These are phyloP conservation scores for Penicillium taxi DNA, from an alignment of 495 filamentous ascomycete genomes.

Conservation along the genomic window DNA sequence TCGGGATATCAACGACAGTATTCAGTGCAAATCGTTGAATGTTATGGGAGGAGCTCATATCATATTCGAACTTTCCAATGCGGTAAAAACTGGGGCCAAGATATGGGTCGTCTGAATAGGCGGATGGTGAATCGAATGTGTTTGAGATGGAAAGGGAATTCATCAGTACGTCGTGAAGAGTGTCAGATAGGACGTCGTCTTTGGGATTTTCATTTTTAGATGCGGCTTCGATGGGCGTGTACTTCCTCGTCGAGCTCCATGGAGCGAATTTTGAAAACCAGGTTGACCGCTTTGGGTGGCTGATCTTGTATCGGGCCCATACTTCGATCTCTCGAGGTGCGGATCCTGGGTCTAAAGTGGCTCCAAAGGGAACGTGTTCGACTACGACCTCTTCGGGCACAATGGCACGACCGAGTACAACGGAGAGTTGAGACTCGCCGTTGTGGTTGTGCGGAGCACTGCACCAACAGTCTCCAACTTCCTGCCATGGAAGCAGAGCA, in stretches of 20 bases:
- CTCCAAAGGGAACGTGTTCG: constrained; percentile 36
- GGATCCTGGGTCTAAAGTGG: constrained; percentile 22
- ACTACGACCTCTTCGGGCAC: constrained; percentile 42
- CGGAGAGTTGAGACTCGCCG: constrained; percentile 34
- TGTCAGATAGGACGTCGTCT: constrained; percentile 7
- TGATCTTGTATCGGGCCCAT: constrained; percentile 32
- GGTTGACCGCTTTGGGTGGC: constrained; percentile 3
- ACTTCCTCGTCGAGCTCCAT: not conserved
- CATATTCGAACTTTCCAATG: constrained; percentile 39
- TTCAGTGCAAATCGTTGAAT: constrained; percentile 31
- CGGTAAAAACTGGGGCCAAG: constrained; percentile 35
- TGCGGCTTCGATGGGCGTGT: constrained; percentile 1
- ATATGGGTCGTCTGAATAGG: constrained; percentile 28
- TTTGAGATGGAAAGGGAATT: constrained; percentile 24
- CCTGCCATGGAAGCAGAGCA: constrained; percentile 35
- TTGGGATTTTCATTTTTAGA: not conserved
- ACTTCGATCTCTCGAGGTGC: constrained; percentile 42
- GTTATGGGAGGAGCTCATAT: constrained; percentile 24
- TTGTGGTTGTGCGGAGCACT: constrained; percentile 23
- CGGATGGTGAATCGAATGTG: constrained; percentile 14
- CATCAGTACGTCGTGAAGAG: constrained; percentile 28
- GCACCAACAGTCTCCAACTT: constrained; percentile 45
- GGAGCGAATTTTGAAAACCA: constrained; percentile 1
- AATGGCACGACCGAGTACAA: constrained; percentile 28
- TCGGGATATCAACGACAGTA: constrained; percentile 28